Base-by-base conservation (phyloP, 306 rosid genomes). In the Elaeagnus macrophylla region DNA sequence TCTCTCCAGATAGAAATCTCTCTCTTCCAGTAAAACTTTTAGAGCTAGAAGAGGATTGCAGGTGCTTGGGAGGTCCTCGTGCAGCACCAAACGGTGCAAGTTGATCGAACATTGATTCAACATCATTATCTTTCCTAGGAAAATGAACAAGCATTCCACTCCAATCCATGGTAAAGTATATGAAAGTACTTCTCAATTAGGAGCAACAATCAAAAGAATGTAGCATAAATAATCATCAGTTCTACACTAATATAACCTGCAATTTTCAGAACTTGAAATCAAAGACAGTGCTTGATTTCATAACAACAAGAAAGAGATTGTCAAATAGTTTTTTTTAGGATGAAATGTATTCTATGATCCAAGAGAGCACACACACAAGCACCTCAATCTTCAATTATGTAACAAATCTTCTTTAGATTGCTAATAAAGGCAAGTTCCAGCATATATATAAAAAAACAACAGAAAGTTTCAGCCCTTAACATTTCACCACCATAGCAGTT, bases 121-220 rank as follows among this genome's bases (percentile, higher is more conserved):
- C 93, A 35, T 63, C 77, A 64, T 57, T 47, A 8, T 75, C 78
- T 73, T 41, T 84, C 45, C 74, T 62, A 59, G 96, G 96, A 67
- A 84, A 96, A 56, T 72, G 89, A 37, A 91, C 94, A 78, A 91
- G 87, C 96, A 91, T 91, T 59, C 99, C 96, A 61, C 96, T 91
- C 67, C 57, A 75, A 72, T 49, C 38, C 60, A 36, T 58, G 59
- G 43, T 39, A 40, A 14, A 56, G 37, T 36, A 58, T 6, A 52
- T 42, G 37, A 59, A 56, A 59, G 11, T 48, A 57, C 44, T 53
- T 45, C 8, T 25, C 32, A 25, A 25, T 25, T 25, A 25, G 32
- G 32, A 25, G 32, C 2, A 25, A 25, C 32, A 25, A 45, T 45
- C 8, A 45, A 45, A 17, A 7, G 2, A 17, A 45, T 7, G 8